Evolutionary conservation across 2,329 filamentous ascomycete species (phyloP).

Genomic region (Calcarisporium arbuscula): DNA sequence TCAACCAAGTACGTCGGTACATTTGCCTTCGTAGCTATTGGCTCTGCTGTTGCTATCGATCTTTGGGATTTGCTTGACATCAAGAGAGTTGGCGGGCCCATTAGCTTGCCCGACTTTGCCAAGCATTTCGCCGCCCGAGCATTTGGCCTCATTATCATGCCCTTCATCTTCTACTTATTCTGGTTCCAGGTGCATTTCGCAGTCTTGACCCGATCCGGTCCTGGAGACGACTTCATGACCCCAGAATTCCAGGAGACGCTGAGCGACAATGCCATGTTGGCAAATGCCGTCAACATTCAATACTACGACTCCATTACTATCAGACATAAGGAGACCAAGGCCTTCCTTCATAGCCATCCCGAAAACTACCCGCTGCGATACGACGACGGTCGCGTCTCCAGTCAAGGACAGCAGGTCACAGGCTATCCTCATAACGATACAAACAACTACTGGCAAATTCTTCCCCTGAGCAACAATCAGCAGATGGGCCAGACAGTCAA

Average conservation of each 20-base stretch:
- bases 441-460: conserved; percentile 96
- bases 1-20: conserved; percentile 96
- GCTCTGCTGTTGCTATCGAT: conserved; percentile 87
- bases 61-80: conserved; percentile 92
- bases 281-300: conserved; percentile 77
- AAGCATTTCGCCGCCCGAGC: conserved; percentile 87
- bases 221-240: conserved; percentile 97
- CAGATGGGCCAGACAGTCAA: conserved; percentile 59
- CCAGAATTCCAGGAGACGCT: conserved; percentile 97
- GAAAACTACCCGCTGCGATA: conserved; percentile 90
- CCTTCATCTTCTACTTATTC: conserved; percentile 97
- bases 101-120: conserved; percentile 71
- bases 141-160: conserved; percentile 81
- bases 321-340: conserved; percentile 94
- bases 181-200: conserved; percentile 99
- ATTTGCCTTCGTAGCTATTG: conserved; percentile 96
- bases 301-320: conserved; percentile 87
- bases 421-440: conserved; percentile 98
- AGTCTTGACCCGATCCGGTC: conserved; percentile 80
- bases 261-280: conserved; percentile 87
- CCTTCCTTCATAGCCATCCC: conserved; percentile 88
- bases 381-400: conserved; percentile 94
- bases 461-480: conserved; percentile 60
- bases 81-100: conserved; percentile 74
- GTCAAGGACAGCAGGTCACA: conserved; percentile 95